Conservation (phyloP, 768 basidiomycete species). For the Trametes coccinea region DNA sequence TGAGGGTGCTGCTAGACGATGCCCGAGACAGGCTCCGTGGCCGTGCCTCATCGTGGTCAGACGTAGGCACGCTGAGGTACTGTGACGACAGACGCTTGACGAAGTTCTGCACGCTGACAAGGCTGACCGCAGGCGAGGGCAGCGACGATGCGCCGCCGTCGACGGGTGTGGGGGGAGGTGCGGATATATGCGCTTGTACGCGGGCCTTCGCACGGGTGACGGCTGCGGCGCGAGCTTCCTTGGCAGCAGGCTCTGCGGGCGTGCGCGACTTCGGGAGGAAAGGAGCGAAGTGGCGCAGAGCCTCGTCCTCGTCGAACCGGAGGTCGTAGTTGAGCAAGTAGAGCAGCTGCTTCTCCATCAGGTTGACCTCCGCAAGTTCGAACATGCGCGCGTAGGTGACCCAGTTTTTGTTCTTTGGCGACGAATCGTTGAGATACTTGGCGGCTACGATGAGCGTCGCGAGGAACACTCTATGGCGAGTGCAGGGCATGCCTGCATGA, state of each 20-base stretch:
- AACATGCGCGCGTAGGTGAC: constrained; percentile 74
- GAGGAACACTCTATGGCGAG: constrained; percentile 93
- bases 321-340: constrained; percentile 92
- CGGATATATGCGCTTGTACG: constrained; percentile 47
- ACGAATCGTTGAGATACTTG: constrained; percentile 97
- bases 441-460: constrained; percentile 94
- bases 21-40: constrained; percentile 27
- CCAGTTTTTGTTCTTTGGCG: constrained; percentile 96
- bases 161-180: constrained; percentile 43
- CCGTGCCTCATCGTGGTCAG: constrained; percentile 19
- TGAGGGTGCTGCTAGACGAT: constrained; percentile 42
- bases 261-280: constrained; percentile 45
- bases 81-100: constrained; percentile 55
- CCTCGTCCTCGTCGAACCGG: constrained; percentile 83
- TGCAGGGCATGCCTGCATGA: constrained; percentile 73
- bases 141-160: constrained; percentile 31
- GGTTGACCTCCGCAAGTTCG: constrained; percentile 79
- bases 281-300: constrained; percentile 62
- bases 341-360: constrained; percentile 97
- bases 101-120: constrained; percentile 58
- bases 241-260: constrained; percentile 31
- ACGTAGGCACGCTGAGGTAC: constrained; percentile 34
- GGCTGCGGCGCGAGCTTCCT: constrained; percentile 52
- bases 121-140: constrained; percentile 39
- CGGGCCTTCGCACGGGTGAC: constrained; percentile 59